A percentile compares a stretch with the other conserved stretches of the same genome.
These are phyloP conservation scores for Ashbya aceris DNA, from an alignment of 1,139 yeast species.

Conservation along the genomic window DNA sequence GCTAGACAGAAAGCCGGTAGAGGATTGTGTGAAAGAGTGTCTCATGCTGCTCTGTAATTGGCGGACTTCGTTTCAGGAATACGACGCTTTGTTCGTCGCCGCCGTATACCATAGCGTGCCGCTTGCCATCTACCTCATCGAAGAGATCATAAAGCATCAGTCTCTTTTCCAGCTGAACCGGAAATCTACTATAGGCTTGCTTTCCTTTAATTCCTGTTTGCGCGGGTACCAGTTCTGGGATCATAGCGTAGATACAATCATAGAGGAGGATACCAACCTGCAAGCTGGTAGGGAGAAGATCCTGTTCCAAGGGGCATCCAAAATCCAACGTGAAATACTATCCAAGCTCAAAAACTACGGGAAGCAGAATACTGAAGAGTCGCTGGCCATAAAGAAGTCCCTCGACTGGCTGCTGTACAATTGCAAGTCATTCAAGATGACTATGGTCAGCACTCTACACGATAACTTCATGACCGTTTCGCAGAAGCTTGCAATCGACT, in stretches of 20 bases:
- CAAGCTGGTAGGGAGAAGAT: constrained; percentile 25
- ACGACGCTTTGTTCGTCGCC: constrained; percentile 20
- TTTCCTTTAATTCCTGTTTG: constrained; percentile 26
- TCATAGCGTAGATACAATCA: constrained; percentile 21
- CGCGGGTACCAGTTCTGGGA: constrained; percentile 30
- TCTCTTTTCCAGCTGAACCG: constrained; percentile 11
- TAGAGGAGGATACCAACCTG: constrained; percentile 17
- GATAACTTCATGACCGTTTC: constrained; percentile 29
- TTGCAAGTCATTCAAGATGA: constrained; percentile 21
- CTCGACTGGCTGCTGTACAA: constrained; percentile 25
- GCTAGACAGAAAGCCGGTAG: constrained; percentile 17
- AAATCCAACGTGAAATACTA: constrained; percentile 20
- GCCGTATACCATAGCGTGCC: constrained; percentile 30
- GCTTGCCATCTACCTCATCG: constrained; percentile 17
- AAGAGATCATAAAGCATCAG: constrained; percentile 16
- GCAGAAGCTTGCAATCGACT: constrained; percentile 27
- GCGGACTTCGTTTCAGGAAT: constrained; percentile 19
- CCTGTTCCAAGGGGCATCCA: constrained; percentile 23
- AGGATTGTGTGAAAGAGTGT: constrained; percentile 18
- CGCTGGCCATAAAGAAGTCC: constrained; percentile 15
- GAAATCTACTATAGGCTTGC: constrained; percentile 19
- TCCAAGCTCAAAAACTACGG: constrained; percentile 19
- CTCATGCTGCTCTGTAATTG: constrained; percentile 19
- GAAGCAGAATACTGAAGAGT: constrained; percentile 20
- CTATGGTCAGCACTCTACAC: constrained; percentile 25